Evolutionary conservation across 2,329 filamentous ascomycete genomes (phyloP).

Genomic region (Phyllosticta capitalensis): DNA sequence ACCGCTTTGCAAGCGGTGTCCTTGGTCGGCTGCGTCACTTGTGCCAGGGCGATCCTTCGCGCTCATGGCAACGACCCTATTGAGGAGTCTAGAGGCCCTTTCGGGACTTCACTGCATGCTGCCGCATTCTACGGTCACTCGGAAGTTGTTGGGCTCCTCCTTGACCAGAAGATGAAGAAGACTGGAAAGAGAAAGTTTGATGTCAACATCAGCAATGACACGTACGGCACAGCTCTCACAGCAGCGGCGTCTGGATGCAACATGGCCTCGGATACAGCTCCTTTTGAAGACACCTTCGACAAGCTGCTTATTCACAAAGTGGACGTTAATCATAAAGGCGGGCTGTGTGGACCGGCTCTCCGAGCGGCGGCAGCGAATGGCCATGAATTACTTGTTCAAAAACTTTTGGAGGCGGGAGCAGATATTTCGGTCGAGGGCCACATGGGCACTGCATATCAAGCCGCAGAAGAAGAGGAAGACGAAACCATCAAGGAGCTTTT

Average conservation of each 20-base stretch:
- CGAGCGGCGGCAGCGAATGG: no score
- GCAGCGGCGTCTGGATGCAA: neutral
- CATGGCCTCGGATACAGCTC: neutral
- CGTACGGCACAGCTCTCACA: neutral
- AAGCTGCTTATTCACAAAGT: no score
- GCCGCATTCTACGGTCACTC: neutral
- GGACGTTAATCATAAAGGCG: no score
- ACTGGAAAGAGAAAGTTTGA: neutral
- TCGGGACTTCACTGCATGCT: neutral
- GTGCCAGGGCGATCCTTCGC: neutral
- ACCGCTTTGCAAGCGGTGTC: neutral
- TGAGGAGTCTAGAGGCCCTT: neutral
- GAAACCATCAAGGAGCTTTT: no score
- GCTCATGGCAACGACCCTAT: neutral
- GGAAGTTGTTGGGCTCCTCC: neutral
- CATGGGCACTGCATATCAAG: no score
- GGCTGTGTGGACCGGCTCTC: no score
- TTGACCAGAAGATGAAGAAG: neutral
- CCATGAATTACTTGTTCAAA: no score
- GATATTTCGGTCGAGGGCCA: no score
- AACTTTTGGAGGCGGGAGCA: no score
- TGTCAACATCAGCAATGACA: neutral
- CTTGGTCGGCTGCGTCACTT: neutral
- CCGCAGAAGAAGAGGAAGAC: no score
- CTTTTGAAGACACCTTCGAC: no score